Base-by-base conservation (phyloP, 2,329 filamentous ascomycete species). In the Fusarium zealandicum region DNA sequence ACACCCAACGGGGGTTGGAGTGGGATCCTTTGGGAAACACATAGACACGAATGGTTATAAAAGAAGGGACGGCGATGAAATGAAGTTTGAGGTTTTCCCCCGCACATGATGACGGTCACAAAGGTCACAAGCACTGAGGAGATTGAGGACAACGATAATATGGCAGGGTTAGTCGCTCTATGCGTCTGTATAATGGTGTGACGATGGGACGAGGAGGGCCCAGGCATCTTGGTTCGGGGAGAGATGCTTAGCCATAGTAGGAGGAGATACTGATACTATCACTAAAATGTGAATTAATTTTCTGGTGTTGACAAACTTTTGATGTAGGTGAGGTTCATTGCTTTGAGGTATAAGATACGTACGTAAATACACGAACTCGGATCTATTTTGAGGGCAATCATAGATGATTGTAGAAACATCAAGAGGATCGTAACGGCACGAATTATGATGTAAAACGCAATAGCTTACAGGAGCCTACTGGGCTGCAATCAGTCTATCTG, bases 11-110 rank as follows among this genome's bases (percentile, higher is more conserved):
- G 30, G 13, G 47, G 32, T 48, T 42, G 46, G 22, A 49, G 38
- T 45, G 43, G 42, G 51, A 58, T 52, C 51, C 40, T 45, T 44
- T 56, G 56, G 59, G 55, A 63, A 54, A 57, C 37, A 57, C 56
- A 63, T 60, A 61, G 58, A 61, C 52, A 59, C 37, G 50, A 51
- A 62, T 47, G 61, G 45, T 44, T 47, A 56, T 48, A 51, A 45
- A 52, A 36, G 54, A 57, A 46, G 32, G 30, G 54, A 17, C 35
- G 32, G 45, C 32, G 54, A 59, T 45, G 54, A 61, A 51, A 56
- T 52, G 9, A 52, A 50, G 14, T 22, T 33, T 25, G 18, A 58
- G 27, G 32, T 20, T 38, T 54, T 40, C n/a, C 9, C 22, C n/a
- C n/a, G 25, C 37, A 10, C 18, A 31, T 20, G 13, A 30, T 33